Percentiles rank a stretch among this genome's conserved stretches.
Conservation (phyloP, 441 rosid genomes). For the Gossypium armourianum region DNA sequence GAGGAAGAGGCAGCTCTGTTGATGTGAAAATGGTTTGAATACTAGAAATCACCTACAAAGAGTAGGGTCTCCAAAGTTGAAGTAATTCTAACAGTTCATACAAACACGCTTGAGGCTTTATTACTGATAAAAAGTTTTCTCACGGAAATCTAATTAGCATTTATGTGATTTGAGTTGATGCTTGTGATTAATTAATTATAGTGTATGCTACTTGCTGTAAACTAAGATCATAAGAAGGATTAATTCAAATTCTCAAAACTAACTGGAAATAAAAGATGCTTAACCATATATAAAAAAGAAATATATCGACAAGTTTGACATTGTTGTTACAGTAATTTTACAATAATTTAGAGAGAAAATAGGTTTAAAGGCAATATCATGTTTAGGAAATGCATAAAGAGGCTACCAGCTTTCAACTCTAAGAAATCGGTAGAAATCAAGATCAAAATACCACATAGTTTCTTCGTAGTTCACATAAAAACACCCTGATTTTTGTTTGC, state of each 20-base stretch:
- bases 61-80: not conserved
- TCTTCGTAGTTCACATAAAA: not conserved
- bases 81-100: not conserved
- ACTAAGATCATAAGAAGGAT: not conserved
- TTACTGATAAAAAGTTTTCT: not conserved
- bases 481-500: constrained; percentile 19
- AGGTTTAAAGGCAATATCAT: no score
- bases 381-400: not conserved
- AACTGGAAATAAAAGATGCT: not conserved
- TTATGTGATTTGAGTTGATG: not conserved
- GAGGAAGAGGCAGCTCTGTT: not conserved
- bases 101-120: not conserved
- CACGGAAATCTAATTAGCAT: not conserved
- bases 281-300: no score
- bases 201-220: not conserved
- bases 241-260: not conserved
- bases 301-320: no score
- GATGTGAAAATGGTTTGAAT: not conserved
- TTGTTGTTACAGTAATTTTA: no score
- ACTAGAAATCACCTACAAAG: not conserved
- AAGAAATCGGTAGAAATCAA: not conserved
- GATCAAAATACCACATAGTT: not conserved
- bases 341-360: no score
- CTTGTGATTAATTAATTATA: not conserved
- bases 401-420: not conserved